Conservation (phyloP, 2,329 filamentous ascomycete genomes). For the Calonectria multiphialidica region DNA sequence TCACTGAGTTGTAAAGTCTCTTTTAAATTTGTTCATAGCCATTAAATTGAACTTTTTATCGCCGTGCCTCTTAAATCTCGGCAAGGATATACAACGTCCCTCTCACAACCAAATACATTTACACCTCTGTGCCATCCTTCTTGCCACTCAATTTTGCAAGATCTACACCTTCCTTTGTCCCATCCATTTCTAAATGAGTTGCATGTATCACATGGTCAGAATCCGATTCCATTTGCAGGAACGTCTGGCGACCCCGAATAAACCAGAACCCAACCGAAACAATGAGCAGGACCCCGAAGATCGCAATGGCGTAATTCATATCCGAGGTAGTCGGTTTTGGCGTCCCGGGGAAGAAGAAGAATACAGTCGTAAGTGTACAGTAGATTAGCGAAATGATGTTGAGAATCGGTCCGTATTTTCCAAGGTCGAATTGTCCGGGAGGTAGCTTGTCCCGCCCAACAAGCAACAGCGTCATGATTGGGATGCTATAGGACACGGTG, state of each 20-base stretch:
- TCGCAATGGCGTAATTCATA: conserved; percentile 69
- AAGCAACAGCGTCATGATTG: conserved; percentile 59
- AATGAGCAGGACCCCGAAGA: conserved; percentile 66
- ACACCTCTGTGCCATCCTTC: background rate
- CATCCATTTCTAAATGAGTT: background rate
- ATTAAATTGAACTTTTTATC: no score
- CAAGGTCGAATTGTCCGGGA: conserved; percentile 57
- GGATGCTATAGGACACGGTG: conserved; percentile 63
- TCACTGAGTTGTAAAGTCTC: no score
- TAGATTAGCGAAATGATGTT: conserved; percentile 64
- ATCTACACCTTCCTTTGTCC: background rate
- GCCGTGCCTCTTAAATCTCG: no score
- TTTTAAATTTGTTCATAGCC: no score
- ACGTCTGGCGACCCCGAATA: conserved; percentile 55
- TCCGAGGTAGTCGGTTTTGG: conserved; percentile 59
- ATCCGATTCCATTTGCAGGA: conserved; percentile 42
- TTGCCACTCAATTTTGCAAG: background rate
- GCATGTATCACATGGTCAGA: background rate
- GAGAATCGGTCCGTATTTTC: conserved; percentile 54
- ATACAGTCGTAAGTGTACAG: conserved; percentile 63
- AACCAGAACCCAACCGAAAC: conserved; percentile 64
- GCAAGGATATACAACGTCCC: no score
- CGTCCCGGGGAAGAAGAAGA: conserved; percentile 60
- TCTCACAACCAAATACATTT: background rate
- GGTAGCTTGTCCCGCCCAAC: conserved; percentile 65